Evolutionary conservation across 331 rosid species (phyloP), one percentile per base, ranked within the genome.

Genomic region (Pyracantha coccinea): DNA sequence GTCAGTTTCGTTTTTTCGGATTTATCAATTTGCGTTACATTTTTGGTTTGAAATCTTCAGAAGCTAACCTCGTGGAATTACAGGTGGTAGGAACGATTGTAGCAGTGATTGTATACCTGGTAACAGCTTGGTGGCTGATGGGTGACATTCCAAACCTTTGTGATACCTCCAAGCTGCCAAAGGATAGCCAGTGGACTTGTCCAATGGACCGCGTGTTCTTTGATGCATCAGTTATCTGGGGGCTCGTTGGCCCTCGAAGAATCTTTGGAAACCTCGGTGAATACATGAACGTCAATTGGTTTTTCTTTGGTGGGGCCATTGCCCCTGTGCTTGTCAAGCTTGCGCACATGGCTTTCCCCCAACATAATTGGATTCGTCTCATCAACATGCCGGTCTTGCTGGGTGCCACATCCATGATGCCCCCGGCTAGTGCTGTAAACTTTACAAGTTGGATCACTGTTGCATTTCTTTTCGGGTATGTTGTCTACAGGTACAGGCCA

Each of bases 71-170:
- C n/a, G 31, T 32, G 57, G 25, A 24, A 67, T 60, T 83, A 21
- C 83, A 90, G 97, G 82, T 93, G 28, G 87, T 88, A 16, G 98
- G 98, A 78, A 90, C 98, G 63, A 1, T 81, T 23, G 6, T 90
- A 54, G 75, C 97, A 4, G 97, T 89, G 44, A 1, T 90, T 4
- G 87, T 88, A 31, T 90, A 93, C 89, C 77, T 84, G 12, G 13
- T 62, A 55, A 89, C 97, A 1, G 97, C 98, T 5, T 93, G 98
- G 98, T 89, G 96, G 97, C 85, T 90, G 78, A 93, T 90, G 98
- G 87, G 25, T 53, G 44, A 75, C 1, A 89, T 90, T 72, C 93
- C 89, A 32, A 19, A 90, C 83, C 89, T 93, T 11, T 93, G 98
- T 65, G 97, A 93, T 60, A 82, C 85, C 25, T 68, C 87, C 33